Percentiles rank a stretch among this genome's conserved stretches.
Evolutionary conservation across 2,329 filamentous ascomycete genomes (phyloP).

Genomic region (Myriosclerotinia scirpicola): DNA sequence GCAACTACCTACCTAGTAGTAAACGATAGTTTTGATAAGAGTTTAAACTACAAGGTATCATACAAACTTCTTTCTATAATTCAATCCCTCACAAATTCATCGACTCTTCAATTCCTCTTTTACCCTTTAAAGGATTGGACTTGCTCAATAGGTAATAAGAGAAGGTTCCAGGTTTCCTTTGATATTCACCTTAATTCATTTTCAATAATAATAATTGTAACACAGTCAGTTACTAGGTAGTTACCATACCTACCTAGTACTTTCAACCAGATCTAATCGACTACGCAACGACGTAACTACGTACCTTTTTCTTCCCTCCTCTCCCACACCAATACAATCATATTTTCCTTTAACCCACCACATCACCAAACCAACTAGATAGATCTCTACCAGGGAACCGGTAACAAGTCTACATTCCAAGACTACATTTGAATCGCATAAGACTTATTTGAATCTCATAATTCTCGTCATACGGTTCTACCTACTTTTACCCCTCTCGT

Average conservation of each 20-base stretch:
- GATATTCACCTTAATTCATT: background rate
- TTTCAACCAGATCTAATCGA: background rate
- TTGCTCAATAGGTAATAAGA: too few relatives aligned
- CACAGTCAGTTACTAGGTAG: too few relatives aligned
- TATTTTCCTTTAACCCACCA: too few relatives aligned
- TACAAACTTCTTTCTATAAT: too few relatives aligned
- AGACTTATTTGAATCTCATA: background rate
- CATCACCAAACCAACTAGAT: too few relatives aligned
- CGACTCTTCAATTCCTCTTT: too few relatives aligned
- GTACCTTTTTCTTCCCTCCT: background rate
- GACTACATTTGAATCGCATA: slow-evolving; percentile 6
- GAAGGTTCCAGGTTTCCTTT: background rate
- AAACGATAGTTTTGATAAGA: slow-evolving; percentile 1
- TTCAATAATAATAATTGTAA: too few relatives aligned
- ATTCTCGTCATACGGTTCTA: background rate
- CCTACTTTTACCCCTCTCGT: slow-evolving; percentile 4
- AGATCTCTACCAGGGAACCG: background rate
- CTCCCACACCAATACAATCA: background rate
- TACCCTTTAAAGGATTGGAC: too few relatives aligned
- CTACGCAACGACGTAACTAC: background rate
- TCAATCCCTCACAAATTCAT: too few relatives aligned
- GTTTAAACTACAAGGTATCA: background rate
- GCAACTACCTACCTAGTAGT: background rate
- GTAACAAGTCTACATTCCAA: background rate
- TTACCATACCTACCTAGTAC: too few relatives aligned